phyloP scores from a whole-genome alignment of 345 rosid genomes.

The Toxicodendron radicans region DNA sequence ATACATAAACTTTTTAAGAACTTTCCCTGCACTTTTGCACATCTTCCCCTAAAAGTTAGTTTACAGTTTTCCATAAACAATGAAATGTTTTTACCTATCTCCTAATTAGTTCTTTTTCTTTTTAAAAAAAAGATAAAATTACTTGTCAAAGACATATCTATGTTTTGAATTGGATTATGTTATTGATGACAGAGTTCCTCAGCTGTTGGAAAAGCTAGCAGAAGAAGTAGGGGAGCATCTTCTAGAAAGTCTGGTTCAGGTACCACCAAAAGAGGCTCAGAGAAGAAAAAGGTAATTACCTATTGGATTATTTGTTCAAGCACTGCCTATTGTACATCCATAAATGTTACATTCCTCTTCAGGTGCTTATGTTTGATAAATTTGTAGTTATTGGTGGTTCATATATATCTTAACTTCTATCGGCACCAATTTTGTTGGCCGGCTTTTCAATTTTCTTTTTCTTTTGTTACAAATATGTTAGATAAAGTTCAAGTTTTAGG shows the following conservation, averaged over 20 bases:
- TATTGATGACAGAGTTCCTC: constrained; percentile 38
- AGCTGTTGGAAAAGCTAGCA: constrained; percentile 41
- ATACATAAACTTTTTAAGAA: neutral
- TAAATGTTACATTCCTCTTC: neutral
- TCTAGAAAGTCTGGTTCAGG: constrained; percentile 39
- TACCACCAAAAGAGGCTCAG: constrained; percentile 44
- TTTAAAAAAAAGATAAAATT: too few species aligned
- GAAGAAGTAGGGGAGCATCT: constrained; percentile 48
- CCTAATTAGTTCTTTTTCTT: neutral
- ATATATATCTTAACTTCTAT: too few species aligned
- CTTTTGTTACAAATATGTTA: neutral
- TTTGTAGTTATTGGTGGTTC: too few species aligned
- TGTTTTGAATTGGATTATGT: constrained; percentile 20
- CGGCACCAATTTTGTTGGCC: too few species aligned
- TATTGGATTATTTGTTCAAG: neutral
- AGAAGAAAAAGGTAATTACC: constrained; percentile 58
- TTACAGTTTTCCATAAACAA: neutral
- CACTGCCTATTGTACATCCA: neutral
- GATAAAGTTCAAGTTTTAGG: neutral
- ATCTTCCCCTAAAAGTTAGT: neutral
- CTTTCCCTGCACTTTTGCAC: neutral
- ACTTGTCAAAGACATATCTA: neutral
- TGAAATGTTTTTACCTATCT: neutral
- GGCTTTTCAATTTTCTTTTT: neutral
- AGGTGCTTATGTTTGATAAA: neutral